Evolutionary conservation across 2,329 filamentous ascomycete genomes (phyloP).

Genomic region (Sporothrix brunneoviolacea): DNA sequence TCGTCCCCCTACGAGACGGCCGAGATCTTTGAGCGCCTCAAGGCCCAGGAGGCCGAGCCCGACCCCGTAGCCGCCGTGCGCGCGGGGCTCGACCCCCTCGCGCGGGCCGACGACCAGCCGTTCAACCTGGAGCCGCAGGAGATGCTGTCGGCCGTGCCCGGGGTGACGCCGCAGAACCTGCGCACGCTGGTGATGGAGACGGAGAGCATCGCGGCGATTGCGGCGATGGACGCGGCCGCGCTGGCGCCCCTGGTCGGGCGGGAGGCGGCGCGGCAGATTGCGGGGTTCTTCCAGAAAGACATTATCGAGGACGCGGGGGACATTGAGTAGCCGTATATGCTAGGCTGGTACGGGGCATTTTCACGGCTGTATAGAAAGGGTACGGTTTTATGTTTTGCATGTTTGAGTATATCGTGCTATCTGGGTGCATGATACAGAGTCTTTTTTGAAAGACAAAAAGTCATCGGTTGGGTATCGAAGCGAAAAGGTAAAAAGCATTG

Average conservation of each 20-base stretch:
- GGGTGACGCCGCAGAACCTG: slow-evolving; percentile 73
- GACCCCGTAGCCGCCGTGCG: slow-evolving; percentile 83
- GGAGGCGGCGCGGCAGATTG: slow-evolving; percentile 69
- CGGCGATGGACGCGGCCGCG: slow-evolving; percentile 73
- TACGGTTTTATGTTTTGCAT: too few species aligned
- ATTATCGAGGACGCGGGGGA: slow-evolving; percentile 45
- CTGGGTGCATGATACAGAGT: too few species aligned
- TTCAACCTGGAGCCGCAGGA: slow-evolving; percentile 86
- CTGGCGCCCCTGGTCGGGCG: slow-evolving; percentile 69
- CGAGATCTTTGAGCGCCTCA: slow-evolving; percentile 91
- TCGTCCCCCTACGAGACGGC: slow-evolving; percentile 91
- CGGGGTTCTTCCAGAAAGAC: slow-evolving; percentile 70
- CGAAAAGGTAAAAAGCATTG: too few species aligned
- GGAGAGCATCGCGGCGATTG: slow-evolving; percentile 72
- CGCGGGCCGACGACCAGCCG: slow-evolving; percentile 55
- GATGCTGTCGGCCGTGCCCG: slow-evolving; percentile 80
- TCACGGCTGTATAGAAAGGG: neutral
- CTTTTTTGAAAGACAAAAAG: too few species aligned
- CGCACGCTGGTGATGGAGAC: slow-evolving; percentile 64
- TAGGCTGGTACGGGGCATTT: neutral
- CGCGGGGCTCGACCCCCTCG: slow-evolving; percentile 64
- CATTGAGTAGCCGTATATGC: neutral
- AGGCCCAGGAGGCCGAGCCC: slow-evolving; percentile 82
- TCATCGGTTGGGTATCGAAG: too few species aligned
- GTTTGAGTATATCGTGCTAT: too few species aligned